These are phyloP conservation scores for Cicer bijugum DNA, from an alignment of 306 rosid species.

Conservation along the genomic window DNA sequence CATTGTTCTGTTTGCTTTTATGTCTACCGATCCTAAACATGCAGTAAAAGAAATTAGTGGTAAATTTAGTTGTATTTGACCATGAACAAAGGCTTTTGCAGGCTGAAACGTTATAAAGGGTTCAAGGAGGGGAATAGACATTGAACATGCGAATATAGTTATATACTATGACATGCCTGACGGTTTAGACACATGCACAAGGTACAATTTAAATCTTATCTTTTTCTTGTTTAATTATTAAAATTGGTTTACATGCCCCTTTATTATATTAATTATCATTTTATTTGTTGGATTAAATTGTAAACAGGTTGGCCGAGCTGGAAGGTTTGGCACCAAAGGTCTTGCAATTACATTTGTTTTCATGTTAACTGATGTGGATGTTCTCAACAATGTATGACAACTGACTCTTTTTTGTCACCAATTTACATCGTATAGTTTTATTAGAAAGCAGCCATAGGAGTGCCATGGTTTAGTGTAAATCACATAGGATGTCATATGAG, in stretches of 20 bases:
- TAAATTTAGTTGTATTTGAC: slow-evolving; percentile 4
- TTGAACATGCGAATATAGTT: slow-evolving; percentile 94
- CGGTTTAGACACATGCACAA: slow-evolving; percentile 95
- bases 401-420: background rate
- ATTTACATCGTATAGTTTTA: background rate
- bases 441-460: background rate
- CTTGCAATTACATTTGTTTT: slow-evolving; percentile 97
- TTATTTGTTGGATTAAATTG: slow-evolving; percentile 25
- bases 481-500: background rate
- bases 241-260: slow-evolving; percentile 30
- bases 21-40: background rate
- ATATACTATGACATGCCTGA: slow-evolving; percentile 99
- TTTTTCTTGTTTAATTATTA: slow-evolving; percentile 41
- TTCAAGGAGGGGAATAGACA: slow-evolving; percentile 97
- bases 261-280: background rate
- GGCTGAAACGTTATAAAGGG: slow-evolving; percentile 77
- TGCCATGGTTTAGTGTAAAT: slow-evolving; percentile 7
- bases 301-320: slow-evolving; percentile 94
- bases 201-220: slow-evolving; percentile 50
- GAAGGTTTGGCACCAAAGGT: slow-evolving; percentile 98
- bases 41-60: background rate
- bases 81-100: slow-evolving; percentile 15
- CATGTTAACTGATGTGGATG: slow-evolving; percentile 80
- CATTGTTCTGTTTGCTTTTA: background rate
- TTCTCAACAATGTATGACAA: slow-evolving; percentile 81